These are phyloP conservation scores for Tuber aestivum DNA, from an alignment of 495 filamentous ascomycete genomes.

Conservation along the genomic window DNA sequence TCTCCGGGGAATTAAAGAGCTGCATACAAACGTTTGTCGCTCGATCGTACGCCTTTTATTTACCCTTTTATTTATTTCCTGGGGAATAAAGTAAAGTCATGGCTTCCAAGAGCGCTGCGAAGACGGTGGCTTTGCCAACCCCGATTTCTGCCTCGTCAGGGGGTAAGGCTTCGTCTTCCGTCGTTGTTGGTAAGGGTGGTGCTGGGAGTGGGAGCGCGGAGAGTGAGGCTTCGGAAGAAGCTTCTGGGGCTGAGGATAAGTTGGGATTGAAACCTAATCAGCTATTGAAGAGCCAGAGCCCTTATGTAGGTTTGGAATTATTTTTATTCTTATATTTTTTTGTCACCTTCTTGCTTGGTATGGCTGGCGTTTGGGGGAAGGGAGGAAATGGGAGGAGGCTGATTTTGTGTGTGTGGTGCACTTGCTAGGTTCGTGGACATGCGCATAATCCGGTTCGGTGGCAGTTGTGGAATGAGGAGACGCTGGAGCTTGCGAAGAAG, in stretches of 20 bases:
- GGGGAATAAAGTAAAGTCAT: slow-evolving; percentile 10
- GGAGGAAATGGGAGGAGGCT: neutral
- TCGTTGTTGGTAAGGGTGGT: slow-evolving; percentile 5
- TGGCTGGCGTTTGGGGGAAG: too few relatives aligned
- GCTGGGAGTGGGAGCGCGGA: slow-evolving; percentile 11
- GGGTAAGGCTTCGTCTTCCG: slow-evolving; percentile 3
- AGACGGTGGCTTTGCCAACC: slow-evolving; percentile 30
- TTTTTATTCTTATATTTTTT: too few relatives aligned
- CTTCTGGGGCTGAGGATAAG: slow-evolving; percentile 26
- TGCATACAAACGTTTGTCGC: neutral
- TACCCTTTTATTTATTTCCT: slow-evolving; percentile 2
- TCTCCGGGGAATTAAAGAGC: slow-evolving; percentile 2
- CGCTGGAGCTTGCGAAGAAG: slow-evolving; percentile 67
- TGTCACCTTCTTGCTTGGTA: neutral
- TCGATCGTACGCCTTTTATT: neutral
- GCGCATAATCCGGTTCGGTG: slow-evolving; percentile 83
- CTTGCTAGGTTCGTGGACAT: slow-evolving; percentile 54
- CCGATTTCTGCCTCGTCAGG: slow-evolving; percentile 27
- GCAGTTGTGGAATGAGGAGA: slow-evolving; percentile 79
- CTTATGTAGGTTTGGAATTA: slow-evolving; percentile 36
- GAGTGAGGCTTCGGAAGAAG: slow-evolving; percentile 18
- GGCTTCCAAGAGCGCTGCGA: slow-evolving; percentile 22
- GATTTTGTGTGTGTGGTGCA: slow-evolving; percentile 2
- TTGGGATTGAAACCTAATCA: slow-evolving; percentile 35
- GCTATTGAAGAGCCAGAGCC: slow-evolving; percentile 33